A percentile compares a stretch with the other conserved stretches of the same genome.
phyloP scores from a whole-genome alignment of 2,329 filamentous ascomycete species.

The Knufia fluminis region DNA sequence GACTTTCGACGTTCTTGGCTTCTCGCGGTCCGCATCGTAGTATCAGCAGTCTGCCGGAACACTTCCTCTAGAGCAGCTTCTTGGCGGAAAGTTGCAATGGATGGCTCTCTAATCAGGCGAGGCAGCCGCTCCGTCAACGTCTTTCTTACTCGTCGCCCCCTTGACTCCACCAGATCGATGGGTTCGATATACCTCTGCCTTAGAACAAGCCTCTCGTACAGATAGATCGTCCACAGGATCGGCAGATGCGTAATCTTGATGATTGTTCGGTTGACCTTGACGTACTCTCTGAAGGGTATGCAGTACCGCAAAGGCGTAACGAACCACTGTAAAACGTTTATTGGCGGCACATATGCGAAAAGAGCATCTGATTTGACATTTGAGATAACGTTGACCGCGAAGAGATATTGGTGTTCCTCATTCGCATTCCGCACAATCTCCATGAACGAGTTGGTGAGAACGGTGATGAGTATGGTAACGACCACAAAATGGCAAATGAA shows the following conservation, averaged over 20 bases:
- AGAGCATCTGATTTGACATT: slow-evolving; percentile 98
- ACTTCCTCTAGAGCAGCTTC: slow-evolving; percentile 86
- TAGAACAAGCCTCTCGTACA: slow-evolving; percentile 75
- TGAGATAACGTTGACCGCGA: slow-evolving; percentile 92
- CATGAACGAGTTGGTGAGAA: slow-evolving; percentile 96
- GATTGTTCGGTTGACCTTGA: slow-evolving; percentile 76
- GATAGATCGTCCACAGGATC: slow-evolving; percentile 73
- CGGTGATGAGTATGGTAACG: slow-evolving; percentile 87
- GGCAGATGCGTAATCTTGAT: slow-evolving; percentile 90
- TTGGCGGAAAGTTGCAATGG: slow-evolving; percentile 78
- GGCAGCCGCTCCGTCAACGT: slow-evolving; percentile 51
- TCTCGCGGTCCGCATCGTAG: slow-evolving; percentile 51
- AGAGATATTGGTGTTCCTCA: slow-evolving; percentile 84
- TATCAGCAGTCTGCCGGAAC: slow-evolving; percentile 64
- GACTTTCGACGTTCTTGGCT: slow-evolving; percentile 61
- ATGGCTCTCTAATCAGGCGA: slow-evolving; percentile 67
- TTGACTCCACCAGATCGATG: slow-evolving; percentile 73
- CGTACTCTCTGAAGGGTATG: slow-evolving; percentile 71
- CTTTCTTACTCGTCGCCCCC: slow-evolving; percentile 40
- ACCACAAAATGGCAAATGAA: slow-evolving; percentile 94
- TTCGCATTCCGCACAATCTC: slow-evolving; percentile 86
- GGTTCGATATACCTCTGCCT: slow-evolving; percentile 69
- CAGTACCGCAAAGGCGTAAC: slow-evolving; percentile 72
- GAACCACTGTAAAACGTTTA: slow-evolving; percentile 85
- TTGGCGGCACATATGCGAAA: slow-evolving; percentile 86